Base-by-base conservation (phyloP, 495 filamentous ascomycete genomes). In the Astrothelium macrocarpum region DNA sequence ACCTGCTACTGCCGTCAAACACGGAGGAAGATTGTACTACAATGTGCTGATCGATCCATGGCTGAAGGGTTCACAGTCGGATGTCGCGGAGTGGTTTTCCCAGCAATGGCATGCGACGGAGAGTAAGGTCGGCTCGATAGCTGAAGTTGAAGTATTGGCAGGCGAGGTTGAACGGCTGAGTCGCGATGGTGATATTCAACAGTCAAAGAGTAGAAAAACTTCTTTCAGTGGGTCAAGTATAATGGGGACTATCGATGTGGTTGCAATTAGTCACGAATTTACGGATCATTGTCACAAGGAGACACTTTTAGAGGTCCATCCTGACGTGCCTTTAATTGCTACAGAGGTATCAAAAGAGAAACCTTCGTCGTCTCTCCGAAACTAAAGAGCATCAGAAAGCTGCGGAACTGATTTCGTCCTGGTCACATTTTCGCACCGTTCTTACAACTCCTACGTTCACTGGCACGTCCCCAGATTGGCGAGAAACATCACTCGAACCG, bases 31-130 rank as follows among this genome's bases (percentile, higher is more conserved):
- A 29, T 61, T 71, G 31, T 80, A 78, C 64, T 84, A 76, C 71
- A 82, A 83, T 68, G 77, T 85, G 62, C 64, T 85, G 2, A 75
- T 85, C 56, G 82, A 85, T 65, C 82, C 82, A 0, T 84, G 82
- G 82, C 69, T 84, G 1, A 39, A 66, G 20, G 81, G 82, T 12
- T 66, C 73, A 1, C 82, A 84, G 70, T 75, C 66, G 46, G 82
- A 85, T 70, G 77, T 82, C 1, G 79, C 78, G 10, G 65, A 68
- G 11, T 84, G 78, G 77, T 84, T 85, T 67, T 78, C 73, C n/a
- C 75, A 77, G 60, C 82, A 85, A 71, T 83, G 76, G 76, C 82
- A 85, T 67, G 71, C 73, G 7, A 74, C 66, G 7, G 63, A 74
- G 60, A 80, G 79, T 60, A 73, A 70, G 18, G 74, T 82, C n/a